These are phyloP conservation scores for Fusarium nanum DNA, from an alignment of 2,329 filamentous ascomycete species.

Conservation along the genomic window DNA sequence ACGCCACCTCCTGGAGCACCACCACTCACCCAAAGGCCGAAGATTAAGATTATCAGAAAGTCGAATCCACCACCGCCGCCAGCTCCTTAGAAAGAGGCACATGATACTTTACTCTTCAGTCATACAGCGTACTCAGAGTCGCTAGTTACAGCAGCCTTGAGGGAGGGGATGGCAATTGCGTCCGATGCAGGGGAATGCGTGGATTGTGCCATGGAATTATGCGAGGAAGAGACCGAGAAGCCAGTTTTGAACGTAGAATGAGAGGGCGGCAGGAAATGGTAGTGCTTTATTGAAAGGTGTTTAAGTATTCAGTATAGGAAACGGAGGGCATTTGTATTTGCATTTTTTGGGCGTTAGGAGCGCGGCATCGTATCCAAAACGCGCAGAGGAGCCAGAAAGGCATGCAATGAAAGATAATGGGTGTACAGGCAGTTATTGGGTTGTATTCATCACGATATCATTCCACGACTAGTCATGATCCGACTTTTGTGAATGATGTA, in stretches of 20 bases:
- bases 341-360: conserved; percentile 38
- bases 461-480: background rate
- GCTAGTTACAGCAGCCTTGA: background rate
- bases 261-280: conserved; percentile 1
- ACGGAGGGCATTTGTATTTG: conserved; percentile 8
- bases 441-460: conserved; percentile 28
- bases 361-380: conserved; percentile 2
- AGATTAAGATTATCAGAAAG: conserved; percentile 55
- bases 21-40: conserved; percentile 45
- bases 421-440: conserved; percentile 19
- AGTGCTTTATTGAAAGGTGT: conserved; percentile 12
- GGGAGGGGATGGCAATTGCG: background rate
- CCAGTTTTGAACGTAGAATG: background rate
- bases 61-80: conserved; percentile 46
- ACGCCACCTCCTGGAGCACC: conserved; percentile 41
- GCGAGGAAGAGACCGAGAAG: background rate
- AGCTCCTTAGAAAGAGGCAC: conserved; percentile 36
- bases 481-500: background rate
- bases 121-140: background rate
- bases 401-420: conserved; percentile 17
- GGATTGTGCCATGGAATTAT: background rate
- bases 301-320: conserved; percentile 17
- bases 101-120: background rate
- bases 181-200: background rate
- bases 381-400: conserved; percentile 1